Evolutionary conservation across 371 early-diverging fungal species (phyloP).

Genomic region (Parasitella parasitica): DNA sequence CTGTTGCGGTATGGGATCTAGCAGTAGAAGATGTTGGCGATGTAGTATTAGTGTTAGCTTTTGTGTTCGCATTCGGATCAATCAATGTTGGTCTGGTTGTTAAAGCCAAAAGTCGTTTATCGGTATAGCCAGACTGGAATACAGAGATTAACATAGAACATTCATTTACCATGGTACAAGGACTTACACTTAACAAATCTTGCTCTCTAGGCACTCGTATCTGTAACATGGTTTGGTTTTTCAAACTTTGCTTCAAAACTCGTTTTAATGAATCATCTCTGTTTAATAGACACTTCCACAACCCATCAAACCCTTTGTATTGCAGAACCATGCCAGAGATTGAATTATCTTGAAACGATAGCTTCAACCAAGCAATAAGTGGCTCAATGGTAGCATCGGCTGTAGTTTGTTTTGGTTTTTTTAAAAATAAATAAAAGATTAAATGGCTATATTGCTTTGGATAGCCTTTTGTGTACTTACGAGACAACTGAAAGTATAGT

Average conservation of each 20-base stretch:
- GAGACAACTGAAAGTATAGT: slow-evolving; percentile 47
- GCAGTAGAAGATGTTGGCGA: neutral
- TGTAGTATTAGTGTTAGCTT: neutral
- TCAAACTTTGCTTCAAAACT: slow-evolving; percentile 30
- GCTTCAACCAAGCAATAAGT: slow-evolving; percentile 44
- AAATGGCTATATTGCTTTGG: neutral
- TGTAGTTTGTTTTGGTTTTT: neutral
- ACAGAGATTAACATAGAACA: slow-evolving; percentile 3
- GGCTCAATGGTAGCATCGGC: slow-evolving; percentile 57
- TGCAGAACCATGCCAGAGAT: slow-evolving; percentile 51
- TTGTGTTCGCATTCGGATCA: neutral
- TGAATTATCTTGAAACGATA: slow-evolving; percentile 46
- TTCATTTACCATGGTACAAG: neutral
- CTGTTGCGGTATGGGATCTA: neutral
- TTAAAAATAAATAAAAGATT: neutral
- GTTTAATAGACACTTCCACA: slow-evolving; percentile 32
- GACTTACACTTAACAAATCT: slow-evolving; percentile 34
- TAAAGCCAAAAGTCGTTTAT: slow-evolving; percentile 40
- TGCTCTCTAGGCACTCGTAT: slow-evolving; percentile 38
- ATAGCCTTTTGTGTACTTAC: slow-evolving; percentile 32
- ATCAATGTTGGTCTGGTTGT: slow-evolving; percentile 20
- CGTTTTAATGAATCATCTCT: slow-evolving; percentile 30
- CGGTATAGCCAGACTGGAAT: slow-evolving; percentile 47
- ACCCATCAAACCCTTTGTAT: slow-evolving; percentile 34
- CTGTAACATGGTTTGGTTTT: slow-evolving; percentile 28